Evolutionary conservation across 805 yeast species (phyloP), one percentile per base, ranked within the genome.

Genomic region (Metschnikowia kunwiensis): DNA sequence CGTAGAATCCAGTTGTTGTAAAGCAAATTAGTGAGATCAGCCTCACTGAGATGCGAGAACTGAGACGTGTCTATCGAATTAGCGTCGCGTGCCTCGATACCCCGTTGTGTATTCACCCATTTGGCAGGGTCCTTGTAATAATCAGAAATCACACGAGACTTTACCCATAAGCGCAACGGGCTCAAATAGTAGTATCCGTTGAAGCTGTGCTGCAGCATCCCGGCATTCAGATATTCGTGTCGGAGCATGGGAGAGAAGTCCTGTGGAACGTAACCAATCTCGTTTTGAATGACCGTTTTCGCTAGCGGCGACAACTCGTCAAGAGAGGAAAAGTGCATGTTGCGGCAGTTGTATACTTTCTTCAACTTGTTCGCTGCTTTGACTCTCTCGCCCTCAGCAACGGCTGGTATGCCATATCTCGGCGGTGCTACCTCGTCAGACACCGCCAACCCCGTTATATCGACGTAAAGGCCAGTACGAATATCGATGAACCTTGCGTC

Each of bases 261-360:
- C 3, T 45, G 35, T 10, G 70, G 71, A 7, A 65, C 47, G 41
- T 58, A 61, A 7, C 57, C 55, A 19, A 56, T 30, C 29, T 60
- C 43, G 42, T 42, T 53, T 44, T 34, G 50, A 40, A 28, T 31
- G 5, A 30, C 36, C 11, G 55, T 40, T 21, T 42, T 34, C 9
- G 32, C 40, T 16, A 53, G 38, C 3, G 58, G 58, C 8, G 50
- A 35, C 11, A 53, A 32, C 34, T 54, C 57, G 9, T 47, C 38
- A 12, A 54, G 51, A 11, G 48, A 32, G 11, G 52, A 36, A 33
- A 62, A 64, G 43, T 63, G 70, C 22, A 53, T 45, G 48, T 65
- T 61, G 17, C 66, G 53, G 44, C 70, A 65, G 41, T 64, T 65
- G 42, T 70, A 76, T 4, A 71, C 24, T 34, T 61, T 47, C 28